Base-by-base conservation (phyloP, 2,329 filamentous ascomycete species). In the Fusarium fujikuroi region DNA sequence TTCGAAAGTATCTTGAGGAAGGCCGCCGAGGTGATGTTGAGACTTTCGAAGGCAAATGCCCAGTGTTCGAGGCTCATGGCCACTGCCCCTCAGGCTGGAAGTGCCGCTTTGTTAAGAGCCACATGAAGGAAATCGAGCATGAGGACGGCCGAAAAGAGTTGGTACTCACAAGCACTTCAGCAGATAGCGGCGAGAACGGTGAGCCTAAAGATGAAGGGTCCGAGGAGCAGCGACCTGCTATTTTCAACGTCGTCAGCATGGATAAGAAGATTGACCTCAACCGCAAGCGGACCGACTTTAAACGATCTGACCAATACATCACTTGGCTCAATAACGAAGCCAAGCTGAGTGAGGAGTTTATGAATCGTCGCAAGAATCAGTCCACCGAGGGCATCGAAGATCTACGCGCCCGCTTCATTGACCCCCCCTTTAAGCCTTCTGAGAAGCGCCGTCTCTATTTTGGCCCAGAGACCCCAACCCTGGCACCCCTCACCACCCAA, bases 371-470 rank as follows among this genome's bases (percentile, higher is more conserved):
- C 67, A 81, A 83, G 53, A 82, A 86, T 44, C 83, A 87, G 44
- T 80, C 83, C 9, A 80, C 77, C 19, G 82, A 86, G 60, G 80
- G 81, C n/a, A 83, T 84, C 39, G 85, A 92, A 67, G 95, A 97
- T 57, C 90, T 92, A 69, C 89, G 94, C 60, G 95, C 96, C 12
- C 87, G 88, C 66, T 98, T 92, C 80, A 87, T 90, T n/a, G 95
- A 98, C 68, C 92, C 94, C 30, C 95, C 95, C 0, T 91, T 98
- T 79, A 90, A 92, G 78, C 91, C 96, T 4, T 98, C 95, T 0
- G 96, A 99, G 84, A 99, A 99, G 85, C 90, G 96, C 65, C 91
- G 92, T 57, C 87, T 99, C 63, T 98, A 99, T 84, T 98, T 98
- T 82, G 95, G 95, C 10, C 90, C 92, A 2, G 95, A 98, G 81